phyloP scores from a whole-genome alignment of 805 yeast genomes.

The Ogataea trehalophila region DNA sequence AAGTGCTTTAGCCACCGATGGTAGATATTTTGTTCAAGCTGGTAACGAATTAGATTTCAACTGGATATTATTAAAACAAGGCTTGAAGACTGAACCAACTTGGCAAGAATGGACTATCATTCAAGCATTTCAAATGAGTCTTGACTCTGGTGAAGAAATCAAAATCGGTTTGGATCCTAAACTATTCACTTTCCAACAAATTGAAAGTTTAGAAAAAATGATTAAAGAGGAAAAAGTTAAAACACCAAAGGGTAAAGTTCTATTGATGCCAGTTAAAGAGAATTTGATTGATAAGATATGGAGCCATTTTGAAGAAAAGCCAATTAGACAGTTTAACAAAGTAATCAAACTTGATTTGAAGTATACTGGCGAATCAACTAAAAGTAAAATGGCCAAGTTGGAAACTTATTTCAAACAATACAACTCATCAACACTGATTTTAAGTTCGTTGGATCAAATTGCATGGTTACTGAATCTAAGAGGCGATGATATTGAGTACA shows the following conservation, averaged over 20 bases:
- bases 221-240: slow-evolving; percentile 27
- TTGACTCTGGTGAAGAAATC: slow-evolving; percentile 37
- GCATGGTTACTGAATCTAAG: slow-evolving; percentile 89
- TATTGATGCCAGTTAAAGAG: slow-evolving; percentile 39
- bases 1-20: slow-evolving; percentile 56
- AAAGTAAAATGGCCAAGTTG: slow-evolving; percentile 51
- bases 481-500: slow-evolving; percentile 46
- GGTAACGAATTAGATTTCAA: slow-evolving; percentile 53
- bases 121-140: slow-evolving; percentile 45
- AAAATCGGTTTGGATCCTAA: slow-evolving; percentile 46
- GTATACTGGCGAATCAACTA: slow-evolving; percentile 61
- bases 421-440: slow-evolving; percentile 28
- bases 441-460: slow-evolving; percentile 69
- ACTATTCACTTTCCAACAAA: slow-evolving; percentile 36
- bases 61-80: slow-evolving; percentile 53
- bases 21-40: slow-evolving; percentile 58
- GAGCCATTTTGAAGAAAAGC: slow-evolving; percentile 54
- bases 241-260: slow-evolving; percentile 31
- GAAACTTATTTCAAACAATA: slow-evolving; percentile 32
- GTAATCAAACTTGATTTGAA: slow-evolving; percentile 47
- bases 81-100: slow-evolving; percentile 42
- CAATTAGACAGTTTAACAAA: slow-evolving; percentile 47
- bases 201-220: slow-evolving; percentile 29
- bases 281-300: slow-evolving; percentile 49
- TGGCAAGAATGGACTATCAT: slow-evolving; percentile 58